Conservation (phyloP, 768 basidiomycete genomes). For the Lactarius indigo region DNA sequence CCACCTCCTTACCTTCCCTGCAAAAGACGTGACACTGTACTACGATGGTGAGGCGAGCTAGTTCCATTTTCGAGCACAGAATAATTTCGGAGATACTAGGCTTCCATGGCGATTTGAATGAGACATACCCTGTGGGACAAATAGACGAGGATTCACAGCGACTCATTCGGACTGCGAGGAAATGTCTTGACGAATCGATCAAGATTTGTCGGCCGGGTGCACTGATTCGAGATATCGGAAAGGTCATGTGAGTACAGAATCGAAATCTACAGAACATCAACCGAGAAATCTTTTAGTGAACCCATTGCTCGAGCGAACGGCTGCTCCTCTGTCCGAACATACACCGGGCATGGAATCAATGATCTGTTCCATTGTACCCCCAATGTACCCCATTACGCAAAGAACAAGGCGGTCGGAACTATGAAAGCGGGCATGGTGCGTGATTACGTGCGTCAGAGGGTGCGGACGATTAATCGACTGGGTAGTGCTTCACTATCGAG, state of each 20-base stretch:
- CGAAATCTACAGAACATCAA: constrained; percentile 17
- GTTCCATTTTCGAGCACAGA: constrained; percentile 3
- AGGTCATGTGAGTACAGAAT: constrained; percentile 61
- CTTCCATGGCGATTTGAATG: constrained; percentile 91
- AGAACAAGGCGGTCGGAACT: constrained; percentile 86
- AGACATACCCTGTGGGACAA: constrained; percentile 84
- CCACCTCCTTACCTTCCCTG: constrained; percentile 14
- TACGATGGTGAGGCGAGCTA: constrained; percentile 55
- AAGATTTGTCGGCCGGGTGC: constrained; percentile 91
- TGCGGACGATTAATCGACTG: constrained; percentile 25
- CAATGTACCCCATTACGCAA: constrained; percentile 92
- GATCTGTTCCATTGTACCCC: constrained; percentile 81
- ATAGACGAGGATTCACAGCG: constrained; percentile 81
- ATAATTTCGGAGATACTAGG: constrained; percentile 42
- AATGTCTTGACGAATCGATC: constrained; percentile 86
- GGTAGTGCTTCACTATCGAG: constrained; percentile 64
- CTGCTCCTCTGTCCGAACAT: constrained; percentile 88
- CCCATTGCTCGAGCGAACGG: constrained; percentile 77
- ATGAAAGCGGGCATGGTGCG: constrained; percentile 94
- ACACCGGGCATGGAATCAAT: constrained; percentile 90
- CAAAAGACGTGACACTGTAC: constrained; percentile 72
- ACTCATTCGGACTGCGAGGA: constrained; percentile 77
- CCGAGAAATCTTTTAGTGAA: constrained; percentile 48
- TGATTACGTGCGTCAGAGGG: constrained; percentile 32
- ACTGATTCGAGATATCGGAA: constrained; percentile 84